Evolutionary conservation across 1,284 basidiomycete genomes (phyloP), one percentile per base, ranked within the genome.

Genomic region (Leccinum fallax): DNA sequence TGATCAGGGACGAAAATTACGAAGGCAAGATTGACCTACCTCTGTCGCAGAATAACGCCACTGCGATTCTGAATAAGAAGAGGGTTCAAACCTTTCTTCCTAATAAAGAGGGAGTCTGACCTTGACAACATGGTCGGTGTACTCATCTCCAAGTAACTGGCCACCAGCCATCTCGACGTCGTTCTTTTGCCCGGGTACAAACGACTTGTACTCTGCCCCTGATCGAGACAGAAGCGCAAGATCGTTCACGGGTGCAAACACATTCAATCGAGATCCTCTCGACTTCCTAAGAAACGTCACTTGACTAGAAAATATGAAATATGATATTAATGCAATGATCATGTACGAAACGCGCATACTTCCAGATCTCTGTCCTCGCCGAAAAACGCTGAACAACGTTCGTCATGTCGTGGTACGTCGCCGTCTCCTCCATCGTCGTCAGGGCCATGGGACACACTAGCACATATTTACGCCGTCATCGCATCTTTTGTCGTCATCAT

Each of bases 71-170:
- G 69, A 60, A 57, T 16, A 16, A 55, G 63, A 58, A 61, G 7
- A 48, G 0, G 5, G 24, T 58, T 57, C 16, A 53, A 48, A 21
- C 21, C n/a, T 8, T 26, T 26, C 21, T 40, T n/a, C 21, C 13
- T n/a, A 28, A 7, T 40, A 55, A 2, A 48, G 55, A 38, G 46
- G 11, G 21, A 21, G 21, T 90, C 79, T 53, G 57, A 91, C 92
- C 81, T 92, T 92, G 48, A 98, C 88, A 43, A 98, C 93, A 72
- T 95, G 93, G 58, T 93, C 92, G 5, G 93, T 94, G 80, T 94
- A 98, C 73, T 98, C 95, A 71, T 97, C 94, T 15, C 95, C 95
- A 2, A 96, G 81, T 28, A 97, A 86, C 70, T 91, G 91, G 0
- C 92, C 93, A 21, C 94, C 95, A 13, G 89, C 78, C 57, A 94